phyloP scores from a whole-genome alignment of 768 basidiomycete species.

The Sarcodon aspratus region DNA sequence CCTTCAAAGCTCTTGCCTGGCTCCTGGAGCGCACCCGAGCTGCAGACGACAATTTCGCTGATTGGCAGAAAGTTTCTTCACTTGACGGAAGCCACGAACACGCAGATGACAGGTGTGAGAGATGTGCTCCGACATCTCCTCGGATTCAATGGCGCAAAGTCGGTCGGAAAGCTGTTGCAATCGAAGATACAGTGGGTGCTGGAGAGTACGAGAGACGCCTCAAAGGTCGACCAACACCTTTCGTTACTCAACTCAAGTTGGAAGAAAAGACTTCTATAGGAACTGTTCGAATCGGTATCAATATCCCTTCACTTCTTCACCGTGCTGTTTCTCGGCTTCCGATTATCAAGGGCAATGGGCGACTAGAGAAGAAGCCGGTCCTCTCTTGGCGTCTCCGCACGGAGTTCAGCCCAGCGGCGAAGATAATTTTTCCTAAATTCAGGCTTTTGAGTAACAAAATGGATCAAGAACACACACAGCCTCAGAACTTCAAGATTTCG shows the following conservation, averaged over 20 bases:
- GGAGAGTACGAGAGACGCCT: slow-evolving; percentile 83
- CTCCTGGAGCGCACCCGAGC: slow-evolving; percentile 73
- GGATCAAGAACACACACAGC: slow-evolving; percentile 64
- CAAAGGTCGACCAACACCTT: slow-evolving; percentile 77
- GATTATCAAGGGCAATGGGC: slow-evolving; percentile 13
- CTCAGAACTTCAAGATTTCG: slow-evolving; percentile 63
- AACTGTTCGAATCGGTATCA: slow-evolving; percentile 74
- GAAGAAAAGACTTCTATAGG: slow-evolving; percentile 46
- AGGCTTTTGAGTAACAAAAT: slow-evolving; percentile 61
- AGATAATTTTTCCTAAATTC: slow-evolving; percentile 52
- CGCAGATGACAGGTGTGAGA: slow-evolving; percentile 44
- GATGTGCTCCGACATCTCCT: slow-evolving; percentile 76
- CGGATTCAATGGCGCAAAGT: slow-evolving; percentile 61
- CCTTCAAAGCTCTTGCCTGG: slow-evolving; percentile 80
- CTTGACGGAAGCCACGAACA: slow-evolving; percentile 15
- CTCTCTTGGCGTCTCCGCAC: slow-evolving; percentile 80
- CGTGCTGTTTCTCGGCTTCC: slow-evolving; percentile 79
- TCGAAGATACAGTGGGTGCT: slow-evolving; percentile 81
- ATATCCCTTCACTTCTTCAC: slow-evolving; percentile 79
- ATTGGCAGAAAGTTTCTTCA: slow-evolving; percentile 54
- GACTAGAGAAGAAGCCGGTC: slow-evolving; percentile 28
- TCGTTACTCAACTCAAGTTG: slow-evolving; percentile 74
- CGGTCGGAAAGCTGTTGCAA: slow-evolving; percentile 46
- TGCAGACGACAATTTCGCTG: slow-evolving; percentile 48
- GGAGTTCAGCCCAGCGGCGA: slow-evolving; percentile 57